Evolutionary conservation across 2,329 filamentous ascomycete species (phyloP).

Genomic region (Rhynchosporium secalis): DNA sequence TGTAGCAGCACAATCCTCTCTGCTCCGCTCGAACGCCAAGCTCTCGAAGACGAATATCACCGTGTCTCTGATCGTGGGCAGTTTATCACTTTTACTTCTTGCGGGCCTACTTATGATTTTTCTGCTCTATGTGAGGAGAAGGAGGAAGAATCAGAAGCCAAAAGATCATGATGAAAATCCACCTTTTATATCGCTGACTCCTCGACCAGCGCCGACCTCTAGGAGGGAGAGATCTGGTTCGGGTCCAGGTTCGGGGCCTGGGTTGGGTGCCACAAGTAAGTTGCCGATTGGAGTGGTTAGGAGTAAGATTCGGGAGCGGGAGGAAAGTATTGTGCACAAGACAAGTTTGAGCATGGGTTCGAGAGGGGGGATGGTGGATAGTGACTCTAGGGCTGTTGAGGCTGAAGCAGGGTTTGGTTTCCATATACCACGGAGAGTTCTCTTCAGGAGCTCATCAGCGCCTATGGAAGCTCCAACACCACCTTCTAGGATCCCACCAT

Average conservation of each 20-base stretch:
- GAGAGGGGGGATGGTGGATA: slow-evolving; percentile 15
- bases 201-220: slow-evolving; percentile 9
- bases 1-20: slow-evolving; percentile 8
- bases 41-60: slow-evolving; percentile 17
- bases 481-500: background rate
- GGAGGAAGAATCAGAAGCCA: slow-evolving; percentile 3
- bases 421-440: background rate
- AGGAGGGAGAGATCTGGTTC: too few species aligned
- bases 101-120: slow-evolving; percentile 10
- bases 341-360: slow-evolving; percentile 18
- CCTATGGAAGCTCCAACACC: slow-evolving; percentile 9
- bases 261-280: background rate
- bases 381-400: background rate
- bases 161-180: slow-evolving; percentile 12
- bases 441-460: slow-evolving; percentile 7
- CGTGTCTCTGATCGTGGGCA: slow-evolving; percentile 17
- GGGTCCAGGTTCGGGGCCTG: background rate
- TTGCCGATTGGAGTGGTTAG: background rate
- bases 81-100: slow-evolving; percentile 13
- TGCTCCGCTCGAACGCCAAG: slow-evolving; percentile 16
- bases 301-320: background rate
- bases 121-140: slow-evolving; percentile 13
- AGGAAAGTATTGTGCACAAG: slow-evolving; percentile 12
- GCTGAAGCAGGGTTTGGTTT: background rate
- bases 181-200: slow-evolving; percentile 19